Evolutionary conservation across 2,329 filamentous ascomycete genomes (phyloP), one percentile per base, ranked within the genome.

Genomic region (Fusarium sp.): DNA sequence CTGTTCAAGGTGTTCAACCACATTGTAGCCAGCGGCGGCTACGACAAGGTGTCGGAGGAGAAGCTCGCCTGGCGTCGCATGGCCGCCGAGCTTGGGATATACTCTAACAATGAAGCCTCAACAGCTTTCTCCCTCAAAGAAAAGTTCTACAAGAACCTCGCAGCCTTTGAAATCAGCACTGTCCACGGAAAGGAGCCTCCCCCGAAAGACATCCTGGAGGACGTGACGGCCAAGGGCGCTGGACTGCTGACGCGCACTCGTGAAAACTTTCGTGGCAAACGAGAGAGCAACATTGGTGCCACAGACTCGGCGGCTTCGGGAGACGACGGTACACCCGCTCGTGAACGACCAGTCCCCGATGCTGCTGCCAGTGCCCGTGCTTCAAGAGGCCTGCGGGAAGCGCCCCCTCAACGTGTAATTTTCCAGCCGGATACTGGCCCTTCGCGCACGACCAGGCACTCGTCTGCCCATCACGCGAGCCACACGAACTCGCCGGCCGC

Each of bases 121-220:
- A 90, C 94, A 63, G 94, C 94, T 13, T 97, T 97, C 81, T 88
- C 92, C 63, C 84, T 97, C 60, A 97, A 97, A 82, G 92, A 92
- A 60, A 90, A 92, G 68, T 97, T 96, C 83, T 97, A 97, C 84
- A 95, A 94, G 80, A 94, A 95, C 75, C 87, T 97, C 46, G 92
- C 92, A 12, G 94, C 94, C 2, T 97, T 92, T 80, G 94, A 97
- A 81, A 96, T 97, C 75, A 89, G 89, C 48, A 91, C 90, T 11
- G 82, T 94, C 43, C 92, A 95, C 81, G 88, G 90, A 57, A 90
- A 92, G 79, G 93, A 94, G 67, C 94, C 94, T 0, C 94, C 94
- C 15, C 94, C 94, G 7, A 94, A 92, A 73, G 93, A 97, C 74
- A 97, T 97, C 50, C 85, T 97, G 36, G 94, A 97, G 80, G 90